Conservation (phyloP, 2,329 filamentous ascomycete genomes). For the Chaetomiaceae sp. region DNA sequence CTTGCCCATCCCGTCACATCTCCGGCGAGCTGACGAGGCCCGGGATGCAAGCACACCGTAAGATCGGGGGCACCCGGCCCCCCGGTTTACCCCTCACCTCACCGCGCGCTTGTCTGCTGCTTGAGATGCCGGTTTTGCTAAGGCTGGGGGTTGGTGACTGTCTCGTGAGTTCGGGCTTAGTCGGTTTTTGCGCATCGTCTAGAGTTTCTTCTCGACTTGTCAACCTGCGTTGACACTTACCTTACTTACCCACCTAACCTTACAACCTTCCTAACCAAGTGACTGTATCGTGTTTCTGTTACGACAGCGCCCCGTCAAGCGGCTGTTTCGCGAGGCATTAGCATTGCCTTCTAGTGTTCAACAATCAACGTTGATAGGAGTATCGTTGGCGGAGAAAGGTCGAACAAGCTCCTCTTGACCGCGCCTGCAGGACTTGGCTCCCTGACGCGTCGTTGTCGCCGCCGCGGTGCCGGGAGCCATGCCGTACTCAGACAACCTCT, state of each 20-base stretch:
- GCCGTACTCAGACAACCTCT: slow-evolving; percentile 45
- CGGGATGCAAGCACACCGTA: background rate
- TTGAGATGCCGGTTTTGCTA: background rate
- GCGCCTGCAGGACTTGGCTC: slow-evolving; percentile 3
- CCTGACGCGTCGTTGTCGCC: slow-evolving; percentile 14
- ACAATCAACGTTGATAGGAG: too few species aligned
- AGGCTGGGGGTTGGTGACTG: too few species aligned
- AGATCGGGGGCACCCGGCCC: background rate
- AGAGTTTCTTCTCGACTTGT: background rate
- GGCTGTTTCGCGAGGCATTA: too few species aligned
- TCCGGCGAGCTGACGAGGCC: slow-evolving; percentile 14
- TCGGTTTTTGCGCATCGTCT: background rate
- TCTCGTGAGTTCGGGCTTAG: too few species aligned
- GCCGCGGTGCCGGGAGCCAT: slow-evolving; percentile 28
- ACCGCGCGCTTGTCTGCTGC: background rate
- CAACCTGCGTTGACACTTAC: too few species aligned
- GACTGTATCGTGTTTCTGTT: too few species aligned
- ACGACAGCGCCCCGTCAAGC: too few species aligned
- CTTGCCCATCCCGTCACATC: background rate
- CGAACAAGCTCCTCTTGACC: slow-evolving; percentile 16
- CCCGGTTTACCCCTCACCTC: background rate
- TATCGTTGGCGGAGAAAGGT: too few species aligned
- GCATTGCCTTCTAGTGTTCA: too few species aligned
- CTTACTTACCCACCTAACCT: too few species aligned
- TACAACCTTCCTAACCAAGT: too few species aligned